Conservation (phyloP, 257 asterid species). For the Thymus mandschuricus region DNA sequence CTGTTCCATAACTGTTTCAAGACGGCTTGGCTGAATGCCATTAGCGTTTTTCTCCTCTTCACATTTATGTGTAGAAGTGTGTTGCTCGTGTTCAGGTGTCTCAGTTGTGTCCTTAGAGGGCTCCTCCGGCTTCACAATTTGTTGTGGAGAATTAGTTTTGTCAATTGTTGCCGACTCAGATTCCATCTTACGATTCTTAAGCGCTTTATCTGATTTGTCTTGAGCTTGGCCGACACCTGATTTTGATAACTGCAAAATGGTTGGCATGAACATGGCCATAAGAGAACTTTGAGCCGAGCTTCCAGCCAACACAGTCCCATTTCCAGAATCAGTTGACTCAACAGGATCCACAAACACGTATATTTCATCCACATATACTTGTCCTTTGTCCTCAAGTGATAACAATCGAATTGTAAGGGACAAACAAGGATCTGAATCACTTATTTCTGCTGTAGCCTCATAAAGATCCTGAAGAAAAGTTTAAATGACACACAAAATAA, state of each 20-base stretch:
- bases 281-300: slow-evolving; percentile 65
- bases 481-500: slow-evolving; percentile 11
- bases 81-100: slow-evolving; percentile 37
- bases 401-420: slow-evolving; percentile 74
- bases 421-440: slow-evolving; percentile 74
- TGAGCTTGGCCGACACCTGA: slow-evolving; percentile 50
- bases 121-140: slow-evolving; percentile 41
- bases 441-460: slow-evolving; percentile 94
- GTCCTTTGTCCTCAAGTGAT: slow-evolving; percentile 77
- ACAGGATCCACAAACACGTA: slow-evolving; percentile 66
- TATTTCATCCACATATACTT: slow-evolving; percentile 70
- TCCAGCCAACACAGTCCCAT: slow-evolving; percentile 45
- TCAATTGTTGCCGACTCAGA: slow-evolving; percentile 32
- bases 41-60: slow-evolving; percentile 32
- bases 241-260: slow-evolving; percentile 78
- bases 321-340: slow-evolving; percentile 53
- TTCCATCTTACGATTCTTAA: slow-evolving; percentile 44
- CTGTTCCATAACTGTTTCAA: slow-evolving; percentile 71
- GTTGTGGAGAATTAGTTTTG: slow-evolving; percentile 40
- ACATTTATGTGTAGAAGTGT: slow-evolving; percentile 24
- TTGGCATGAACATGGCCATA: slow-evolving; percentile 89
- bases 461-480: slow-evolving; percentile 66
- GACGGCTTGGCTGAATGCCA: slow-evolving; percentile 36
- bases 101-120: slow-evolving; percentile 39
- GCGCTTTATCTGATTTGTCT: slow-evolving; percentile 51